These are phyloP conservation scores for Filobasidium floriforme DNA, from an alignment of 768 basidiomycete species.

Conservation along the genomic window DNA sequence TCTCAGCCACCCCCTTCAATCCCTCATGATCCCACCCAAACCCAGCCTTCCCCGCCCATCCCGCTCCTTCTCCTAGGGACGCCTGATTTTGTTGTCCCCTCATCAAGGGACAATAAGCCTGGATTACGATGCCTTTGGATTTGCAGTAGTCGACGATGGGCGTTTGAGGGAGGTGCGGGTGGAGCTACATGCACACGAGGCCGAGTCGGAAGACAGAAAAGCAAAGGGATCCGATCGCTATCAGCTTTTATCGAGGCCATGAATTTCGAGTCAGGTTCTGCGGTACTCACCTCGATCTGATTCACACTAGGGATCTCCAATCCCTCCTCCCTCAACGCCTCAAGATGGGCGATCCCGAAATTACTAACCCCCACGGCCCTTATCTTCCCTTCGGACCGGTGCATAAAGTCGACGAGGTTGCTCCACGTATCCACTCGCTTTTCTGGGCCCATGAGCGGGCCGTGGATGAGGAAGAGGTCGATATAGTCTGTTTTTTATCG, in stretches of 20 bases:
- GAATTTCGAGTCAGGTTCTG: too few relatives aligned
- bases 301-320: conserved; percentile 65
- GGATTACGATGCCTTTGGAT: conserved; percentile 22
- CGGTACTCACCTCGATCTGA: conserved; percentile 63
- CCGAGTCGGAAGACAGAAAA: too few relatives aligned
- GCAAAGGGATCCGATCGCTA: too few relatives aligned
- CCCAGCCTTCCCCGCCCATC: conserved; percentile 16
- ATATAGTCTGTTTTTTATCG: conserved; percentile 50
- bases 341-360: conserved; percentile 61
- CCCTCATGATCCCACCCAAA: conserved; percentile 17
- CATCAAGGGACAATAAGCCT: conserved; percentile 26
- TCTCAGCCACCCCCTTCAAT: conserved; percentile 14
- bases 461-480: conserved; percentile 73
- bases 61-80: conserved; percentile 22
- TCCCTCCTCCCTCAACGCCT: conserved; percentile 62
- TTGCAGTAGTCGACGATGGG: conserved; percentile 28
- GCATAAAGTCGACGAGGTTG: conserved; percentile 59
- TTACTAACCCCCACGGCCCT: conserved; percentile 72
- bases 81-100: conserved; percentile 16
- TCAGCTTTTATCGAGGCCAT: too few relatives aligned
- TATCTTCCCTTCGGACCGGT: conserved; percentile 52
- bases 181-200: background rate
- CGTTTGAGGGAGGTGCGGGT: conserved; percentile 24
- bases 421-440: conserved; percentile 64
- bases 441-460: conserved; percentile 58